Evolutionary conservation across 202 grass and related monocot genomes (phyloP), one percentile per base, ranked within the genome.

Genomic region (Tripidium arundinaceum): DNA sequence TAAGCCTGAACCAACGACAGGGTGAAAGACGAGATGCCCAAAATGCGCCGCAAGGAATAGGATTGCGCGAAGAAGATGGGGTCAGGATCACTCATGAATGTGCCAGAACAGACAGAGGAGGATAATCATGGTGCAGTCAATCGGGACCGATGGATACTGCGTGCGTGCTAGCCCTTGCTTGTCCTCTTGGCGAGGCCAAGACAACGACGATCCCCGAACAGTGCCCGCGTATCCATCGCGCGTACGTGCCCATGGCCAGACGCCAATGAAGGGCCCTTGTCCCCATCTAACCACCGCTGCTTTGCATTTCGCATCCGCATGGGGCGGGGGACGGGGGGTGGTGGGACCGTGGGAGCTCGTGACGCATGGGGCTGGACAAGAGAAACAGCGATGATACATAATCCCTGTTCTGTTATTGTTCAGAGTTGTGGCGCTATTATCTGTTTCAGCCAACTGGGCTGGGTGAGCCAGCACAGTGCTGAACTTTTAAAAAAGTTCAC

Each of bases 241-340:
- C 43, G 9, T 5, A 8, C 38, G 60, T 49, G 75, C 41, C 37
- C 29, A 68, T 43, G 81, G 69, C 86, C 68, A 79, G 10, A 69
- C 11, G 81, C 13, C 68, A 68, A 43, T 83, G 0, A 76, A 80
- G 64, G 76, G 14, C 19, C 11, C 45, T 80, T 80, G 63, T 34
- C 76, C 79, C 76, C 58, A 29, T 80, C 86, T 80, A 88, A 63
- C 81, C 13, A 42, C 81, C 63, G 47, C 40, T 46, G n/a, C n/a
- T n/a, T 0, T 25, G 2, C 28, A 34, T 78, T 52, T 52, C 47
- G 18, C 47, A 18, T 18, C n/a, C n/a, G n/a, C 13, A 49, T 49
- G 45, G 45, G 16, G 6, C 46, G 46, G 46, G 46, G 45, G 15
- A 15, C 45, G 45, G 0, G 14, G 46, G 46, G 29, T 31, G 29